Base-by-base conservation (phyloP, 352 stramenopile species). In the Elongisporangium anandrum region DNA sequence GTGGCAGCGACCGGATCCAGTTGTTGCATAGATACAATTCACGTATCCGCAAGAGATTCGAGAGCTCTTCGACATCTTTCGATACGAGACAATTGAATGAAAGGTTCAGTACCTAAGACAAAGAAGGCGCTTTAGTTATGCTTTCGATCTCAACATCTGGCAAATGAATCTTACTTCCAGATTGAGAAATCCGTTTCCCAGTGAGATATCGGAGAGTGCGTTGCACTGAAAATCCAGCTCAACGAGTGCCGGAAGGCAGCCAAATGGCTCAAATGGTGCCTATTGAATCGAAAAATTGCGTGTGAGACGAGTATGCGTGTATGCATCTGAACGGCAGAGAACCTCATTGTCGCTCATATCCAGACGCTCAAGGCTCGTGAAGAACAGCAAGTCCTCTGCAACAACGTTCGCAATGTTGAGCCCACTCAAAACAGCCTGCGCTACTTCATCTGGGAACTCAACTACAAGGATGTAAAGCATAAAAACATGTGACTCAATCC, bases 331-430 rank as follows among this genome's bases (percentile, higher is more conserved):
- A 23, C 16, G 21, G 51, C 29, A 6, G 2, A 55, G 22, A 50
- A 88, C 78, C 69, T 94, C 78, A 54, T 94, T 94, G 69, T 94
- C 84, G 60, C 84, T 92, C 70, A 94, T 88, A 53, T 94, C 84
- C 23, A 92, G 66, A 1, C 79, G 77, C 53, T 66, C 63, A 61
- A 94, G 72, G 52, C 80, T 92, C 4, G 73, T 84, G 48, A 92
- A 94, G 68, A 90, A 94, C 29, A 91, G 71, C 48, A 94, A 50
- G 54, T 94, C 81, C 41, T 94, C 84, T 0, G 65, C 64, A n/a
- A 92, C 75, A 23, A 94, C 72, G 24, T 66, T 73, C 2, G 60
- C 78, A 51, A 92, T 90, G 52, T 75, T 65, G 29, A 87, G 70
- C 3, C 84, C 81, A 10, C 71, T 83, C 29, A 94, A 58, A 17